phyloP scores from a whole-genome alignment of 2,329 filamentous ascomycete genomes.

The Allantophomopsis lycopodina region DNA sequence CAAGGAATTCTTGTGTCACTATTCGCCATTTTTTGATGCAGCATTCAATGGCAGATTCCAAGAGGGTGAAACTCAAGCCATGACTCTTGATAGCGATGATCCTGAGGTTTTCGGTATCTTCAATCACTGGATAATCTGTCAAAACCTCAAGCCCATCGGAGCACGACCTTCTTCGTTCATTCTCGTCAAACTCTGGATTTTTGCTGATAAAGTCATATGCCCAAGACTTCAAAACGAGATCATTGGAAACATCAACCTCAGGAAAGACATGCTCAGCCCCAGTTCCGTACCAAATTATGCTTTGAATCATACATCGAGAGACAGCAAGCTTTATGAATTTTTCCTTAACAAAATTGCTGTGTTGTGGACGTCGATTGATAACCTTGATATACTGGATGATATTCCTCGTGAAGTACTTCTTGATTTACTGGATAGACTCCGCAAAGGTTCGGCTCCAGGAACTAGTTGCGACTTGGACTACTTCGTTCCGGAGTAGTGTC shows the following conservation, averaged over 20 bases:
- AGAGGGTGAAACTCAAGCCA: background rate
- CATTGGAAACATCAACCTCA: background rate
- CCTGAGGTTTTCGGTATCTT: background rate
- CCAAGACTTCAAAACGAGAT: background rate
- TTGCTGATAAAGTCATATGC: background rate
- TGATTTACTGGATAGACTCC: too few relatives aligned
- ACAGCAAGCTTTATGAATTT: too few relatives aligned
- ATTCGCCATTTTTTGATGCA: slow-evolving; percentile 1
- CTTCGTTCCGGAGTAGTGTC: too few relatives aligned
- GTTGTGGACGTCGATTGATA: too few relatives aligned
- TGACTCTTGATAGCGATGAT: background rate
- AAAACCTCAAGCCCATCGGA: background rate
- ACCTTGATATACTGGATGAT: too few relatives aligned
- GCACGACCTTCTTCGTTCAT: background rate
- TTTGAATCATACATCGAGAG: too few relatives aligned
- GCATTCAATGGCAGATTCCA: slow-evolving; percentile 1
- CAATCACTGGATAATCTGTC: background rate
- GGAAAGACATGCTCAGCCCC: too few relatives aligned
- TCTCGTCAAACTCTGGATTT: background rate
- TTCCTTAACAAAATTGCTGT: too few relatives aligned
- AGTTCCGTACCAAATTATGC: too few relatives aligned
- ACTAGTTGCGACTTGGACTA: too few relatives aligned
- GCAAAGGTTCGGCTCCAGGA: too few relatives aligned
- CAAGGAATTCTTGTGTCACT: slow-evolving; percentile 1
- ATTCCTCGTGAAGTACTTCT: too few relatives aligned